Percentiles rank a stretch among this genome's conserved stretches.
Conservation (phyloP, 495 filamentous ascomycete genomes). For the Talaromyces liani region DNA sequence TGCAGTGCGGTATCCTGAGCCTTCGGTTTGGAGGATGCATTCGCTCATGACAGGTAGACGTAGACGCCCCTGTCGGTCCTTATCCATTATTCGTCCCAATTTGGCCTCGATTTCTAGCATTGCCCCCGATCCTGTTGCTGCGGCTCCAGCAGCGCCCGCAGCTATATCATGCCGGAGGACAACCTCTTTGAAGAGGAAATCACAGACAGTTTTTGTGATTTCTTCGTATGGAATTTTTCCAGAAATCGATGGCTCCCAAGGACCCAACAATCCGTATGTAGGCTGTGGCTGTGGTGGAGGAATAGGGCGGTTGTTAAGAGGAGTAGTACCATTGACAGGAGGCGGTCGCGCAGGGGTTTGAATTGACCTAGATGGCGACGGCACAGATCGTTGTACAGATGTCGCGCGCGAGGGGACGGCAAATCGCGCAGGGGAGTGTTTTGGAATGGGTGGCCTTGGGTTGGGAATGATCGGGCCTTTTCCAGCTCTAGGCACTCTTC, state of each 20-base stretch:
- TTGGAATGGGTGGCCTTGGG: conserved; percentile 27
- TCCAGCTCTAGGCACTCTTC: conserved; percentile 28
- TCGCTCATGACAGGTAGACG: conserved; percentile 57
- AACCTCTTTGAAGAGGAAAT: conserved; percentile 68
- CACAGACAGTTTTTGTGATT: conserved; percentile 57
- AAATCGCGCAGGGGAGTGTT: conserved; percentile 19
- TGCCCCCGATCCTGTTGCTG: conserved; percentile 50
- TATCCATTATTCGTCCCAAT: conserved; percentile 71
- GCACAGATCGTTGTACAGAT: conserved; percentile 12
- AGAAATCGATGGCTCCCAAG: conserved; percentile 70
- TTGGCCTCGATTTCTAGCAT: conserved; percentile 90
- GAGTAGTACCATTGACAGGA: conserved; percentile 10
- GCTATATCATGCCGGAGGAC: conserved; percentile 49
- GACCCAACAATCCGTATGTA: conserved; percentile 38
- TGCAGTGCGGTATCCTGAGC: conserved; percentile 36
- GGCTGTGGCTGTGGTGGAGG: conserved; percentile 9
- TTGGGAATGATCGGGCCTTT: conserved; percentile 31
- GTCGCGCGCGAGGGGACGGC: conserved; percentile 18
- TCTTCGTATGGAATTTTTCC: conserved; percentile 58
- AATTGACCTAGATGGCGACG: conserved; percentile 14
- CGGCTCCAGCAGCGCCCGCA: conserved; percentile 34
- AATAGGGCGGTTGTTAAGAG: conserved; percentile 13
- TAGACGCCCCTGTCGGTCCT: conserved; percentile 58
- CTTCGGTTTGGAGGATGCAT: conserved; percentile 50
- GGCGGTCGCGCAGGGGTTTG: conserved; percentile 13